Base-by-base conservation (phyloP, 805 yeast species). In the Starmera amethionina region DNA sequence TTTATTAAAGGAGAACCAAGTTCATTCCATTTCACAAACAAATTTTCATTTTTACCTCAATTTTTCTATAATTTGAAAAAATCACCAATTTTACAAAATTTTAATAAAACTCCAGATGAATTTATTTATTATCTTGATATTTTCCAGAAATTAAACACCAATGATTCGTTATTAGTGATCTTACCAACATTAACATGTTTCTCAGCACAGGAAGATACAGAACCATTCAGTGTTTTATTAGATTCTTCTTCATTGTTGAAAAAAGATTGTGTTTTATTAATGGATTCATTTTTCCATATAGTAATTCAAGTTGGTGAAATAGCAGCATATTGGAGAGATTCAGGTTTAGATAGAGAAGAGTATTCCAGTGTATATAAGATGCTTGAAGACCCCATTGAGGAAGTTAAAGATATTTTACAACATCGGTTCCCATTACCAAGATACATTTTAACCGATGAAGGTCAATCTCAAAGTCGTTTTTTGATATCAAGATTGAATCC, bases 51-150 rank as follows among this genome's bases (percentile, higher is more conserved):
- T 57, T 79, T 86, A 54, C 97, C 97, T 18, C 96, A 89, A 62
- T 90, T 93, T 56, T 79, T 89, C 59, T 93, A 83, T 67, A 93
- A 90, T 60, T 69, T 90, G 64, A 79, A 96, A 61, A 79, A 96
- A 58, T 85, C 96, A 3, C 97, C 89, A 64, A 86, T 93, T 61
- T 68, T 90, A 62, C 89, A 85, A 58, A 94, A 87, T 36, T 90
- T 90, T 71, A 90, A 90, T 64, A 87, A 86, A 60, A 89, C 97
- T 10, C 97, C 97, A 2, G 98, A 90, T 66, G 98, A 90, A 67
- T 86, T 96, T 35, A 95, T 95, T 30, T 90, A 85, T 62, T 86
- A 88, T 64, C 77, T 95, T 53, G 96, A 88, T 58, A 77, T 86
- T 13, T 75, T 90, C 58, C 72, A 79, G 58, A 77, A 89, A 47